phyloP scores from a whole-genome alignment of 2,329 filamentous ascomycete genomes.

The Curvularia verruculosa region DNA sequence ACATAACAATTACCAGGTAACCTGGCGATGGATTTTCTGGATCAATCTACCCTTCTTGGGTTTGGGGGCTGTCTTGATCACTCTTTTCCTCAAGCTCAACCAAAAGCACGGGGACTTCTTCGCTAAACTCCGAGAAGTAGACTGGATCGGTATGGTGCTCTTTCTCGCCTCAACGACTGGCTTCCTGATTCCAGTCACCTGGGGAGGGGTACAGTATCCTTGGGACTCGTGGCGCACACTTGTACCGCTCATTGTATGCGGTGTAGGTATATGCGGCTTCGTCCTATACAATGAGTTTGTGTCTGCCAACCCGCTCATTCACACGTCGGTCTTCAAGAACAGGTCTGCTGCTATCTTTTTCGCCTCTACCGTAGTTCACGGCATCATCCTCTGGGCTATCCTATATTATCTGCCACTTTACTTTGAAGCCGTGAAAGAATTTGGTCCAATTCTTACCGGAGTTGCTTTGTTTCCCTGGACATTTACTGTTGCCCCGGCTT shows the following conservation, averaged over 20 bases:
- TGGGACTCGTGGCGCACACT: conserved; percentile 69
- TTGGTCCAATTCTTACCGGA: conserved; percentile 48
- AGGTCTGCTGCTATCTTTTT: conserved; percentile 59
- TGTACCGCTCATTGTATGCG: conserved; percentile 65
- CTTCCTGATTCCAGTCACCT: conserved; percentile 67
- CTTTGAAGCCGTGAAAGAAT: conserved; percentile 51
- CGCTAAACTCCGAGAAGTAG: conserved; percentile 61
- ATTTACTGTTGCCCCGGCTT: conserved; percentile 68
- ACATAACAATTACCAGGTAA: too few relatives aligned
- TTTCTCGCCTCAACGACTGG: conserved; percentile 66
- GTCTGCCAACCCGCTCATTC: conserved; percentile 59
- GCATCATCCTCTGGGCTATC: conserved; percentile 54
- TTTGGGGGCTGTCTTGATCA: conserved; percentile 56
- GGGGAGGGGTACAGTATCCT: conserved; percentile 69
- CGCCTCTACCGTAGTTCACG: conserved; percentile 63
- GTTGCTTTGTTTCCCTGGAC: conserved; percentile 51
- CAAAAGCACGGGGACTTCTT: conserved; percentile 55
- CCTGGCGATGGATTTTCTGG: conserved; percentile 72
- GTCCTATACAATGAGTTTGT: conserved; percentile 61
- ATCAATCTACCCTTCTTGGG: conserved; percentile 66
- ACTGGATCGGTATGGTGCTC: conserved; percentile 67
- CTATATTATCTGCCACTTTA: conserved; percentile 54
- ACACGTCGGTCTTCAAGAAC: conserved; percentile 55
- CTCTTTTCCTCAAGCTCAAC: conserved; percentile 61
- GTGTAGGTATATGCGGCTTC: conserved; percentile 59